Conservation (phyloP, 139 green algal species). For the Picochlorum sp. region DNA sequence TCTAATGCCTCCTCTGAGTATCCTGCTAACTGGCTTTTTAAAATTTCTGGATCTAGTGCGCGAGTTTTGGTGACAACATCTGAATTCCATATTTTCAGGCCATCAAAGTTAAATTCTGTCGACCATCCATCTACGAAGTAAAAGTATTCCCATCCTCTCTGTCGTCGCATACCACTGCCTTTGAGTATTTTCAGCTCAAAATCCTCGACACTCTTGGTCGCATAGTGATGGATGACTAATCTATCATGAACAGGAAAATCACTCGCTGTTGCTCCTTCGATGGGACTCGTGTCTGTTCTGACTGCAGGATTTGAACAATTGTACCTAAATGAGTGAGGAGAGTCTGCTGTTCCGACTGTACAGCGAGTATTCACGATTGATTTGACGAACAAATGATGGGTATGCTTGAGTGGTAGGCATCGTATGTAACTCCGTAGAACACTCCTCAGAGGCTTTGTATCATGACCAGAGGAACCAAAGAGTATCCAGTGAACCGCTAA, state of each 20-base stretch:
- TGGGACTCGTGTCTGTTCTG: slow-evolving; percentile 17
- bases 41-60: slow-evolving; percentile 7
- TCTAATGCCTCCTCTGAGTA: slow-evolving; percentile 23
- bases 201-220: slow-evolving; percentile 32
- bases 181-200: slow-evolving; percentile 39
- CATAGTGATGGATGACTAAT: slow-evolving; percentile 43
- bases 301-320: slow-evolving; percentile 27
- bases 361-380: slow-evolving; percentile 23
- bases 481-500: slow-evolving; percentile 37
- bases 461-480: slow-evolving; percentile 32
- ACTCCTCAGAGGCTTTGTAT: slow-evolving; percentile 5
- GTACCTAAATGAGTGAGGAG: slow-evolving; percentile 25
- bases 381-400: slow-evolving; percentile 30
- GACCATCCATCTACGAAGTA: slow-evolving; percentile 31
- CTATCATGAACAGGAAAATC: slow-evolving; percentile 5
- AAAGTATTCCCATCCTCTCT: slow-evolving; percentile 37
- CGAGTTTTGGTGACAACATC: neutral
- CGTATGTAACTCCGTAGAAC: slow-evolving; percentile 21
- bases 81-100: slow-evolving; percentile 11
- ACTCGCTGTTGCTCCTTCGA: slow-evolving; percentile 7
- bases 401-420: slow-evolving; percentile 21
- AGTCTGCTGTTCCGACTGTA: slow-evolving; percentile 4
- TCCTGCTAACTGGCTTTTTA: slow-evolving; percentile 2
- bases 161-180: slow-evolving; percentile 32
- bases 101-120: slow-evolving; percentile 21